Evolutionary conservation across 495 filamentous ascomycete genomes (phyloP).

Genomic region (Thermothielavioides terrestris): DNA sequence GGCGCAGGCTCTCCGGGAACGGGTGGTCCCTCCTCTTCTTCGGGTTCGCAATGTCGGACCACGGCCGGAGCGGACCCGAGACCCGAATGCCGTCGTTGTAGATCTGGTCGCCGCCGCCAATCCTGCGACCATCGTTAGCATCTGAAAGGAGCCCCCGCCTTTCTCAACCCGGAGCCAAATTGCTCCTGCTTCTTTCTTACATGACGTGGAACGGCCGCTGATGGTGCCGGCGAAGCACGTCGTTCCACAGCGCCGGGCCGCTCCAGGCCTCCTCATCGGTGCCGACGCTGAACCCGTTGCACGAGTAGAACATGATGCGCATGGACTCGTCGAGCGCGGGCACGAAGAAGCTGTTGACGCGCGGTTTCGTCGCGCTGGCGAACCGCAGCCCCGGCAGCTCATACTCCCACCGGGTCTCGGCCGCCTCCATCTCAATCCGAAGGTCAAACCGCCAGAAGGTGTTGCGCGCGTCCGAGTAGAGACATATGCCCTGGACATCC

Average conservation of each 20-base stretch:
- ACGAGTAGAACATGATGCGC: conserved; percentile 93
- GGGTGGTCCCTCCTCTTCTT: conserved; percentile 68
- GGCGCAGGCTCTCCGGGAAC: conserved; percentile 65
- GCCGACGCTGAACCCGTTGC: conserved; percentile 92
- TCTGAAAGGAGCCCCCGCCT: too few relatives aligned
- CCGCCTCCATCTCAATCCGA: conserved; percentile 44
- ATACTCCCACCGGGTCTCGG: conserved; percentile 55
- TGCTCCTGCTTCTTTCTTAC: conserved; percentile 5
- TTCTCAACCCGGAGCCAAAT: too few relatives aligned
- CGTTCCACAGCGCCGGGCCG: conserved; percentile 82
- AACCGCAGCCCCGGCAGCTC: conserved; percentile 42
- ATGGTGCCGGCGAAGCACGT: conserved; percentile 64
- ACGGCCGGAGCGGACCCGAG: conserved; percentile 63
- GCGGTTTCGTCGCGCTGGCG: conserved; percentile 35
- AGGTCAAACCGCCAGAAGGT: conserved; percentile 78
- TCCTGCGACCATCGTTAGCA: too few relatives aligned
- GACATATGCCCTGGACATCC: conserved; percentile 42
- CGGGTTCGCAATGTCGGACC: conserved; percentile 77
- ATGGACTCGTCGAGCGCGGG: conserved; percentile 75
- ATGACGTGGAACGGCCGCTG: conserved; percentile 84
- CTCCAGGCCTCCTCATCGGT: conserved; percentile 80
- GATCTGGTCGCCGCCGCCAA: conserved; percentile 92
- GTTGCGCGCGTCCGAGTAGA: conserved; percentile 70
- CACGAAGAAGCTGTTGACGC: conserved; percentile 55
- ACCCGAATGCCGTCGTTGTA: conserved; percentile 90